Evolutionary conservation across 2,329 filamentous ascomycete genomes (phyloP), one percentile per base, ranked within the genome.

Genomic region (Herpomyces periplanetae): DNA sequence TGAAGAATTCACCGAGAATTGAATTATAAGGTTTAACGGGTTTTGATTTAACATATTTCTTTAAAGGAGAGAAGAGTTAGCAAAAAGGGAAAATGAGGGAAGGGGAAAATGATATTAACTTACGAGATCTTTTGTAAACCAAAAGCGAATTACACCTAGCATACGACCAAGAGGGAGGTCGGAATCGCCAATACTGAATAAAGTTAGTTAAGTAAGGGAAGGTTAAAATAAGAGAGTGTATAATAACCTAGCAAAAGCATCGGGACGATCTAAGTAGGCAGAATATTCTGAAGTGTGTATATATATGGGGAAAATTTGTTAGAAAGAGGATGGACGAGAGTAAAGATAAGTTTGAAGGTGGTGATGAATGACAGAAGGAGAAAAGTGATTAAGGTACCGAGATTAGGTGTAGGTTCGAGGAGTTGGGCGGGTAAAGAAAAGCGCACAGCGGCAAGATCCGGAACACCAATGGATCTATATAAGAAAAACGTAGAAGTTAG

Each of bases 11-110:
- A 27, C 80, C 80, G 19, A 96, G 43, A 13, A 71, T 73, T 18
- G 73, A 88, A 41, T 96, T 96, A 44, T 96, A 96, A 5, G 80
- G 80, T 41, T 96, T 96, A 56, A 75, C 91, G 16, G 80, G 80
- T 44, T 73, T 85, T 24, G 75, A 75, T 44, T 91, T 91, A 36
- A 84, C 68, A 33, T 91, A 96, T 53, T 96, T 96, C 51, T 58
- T 31, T 21, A 17, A 8, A 17, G 17, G 31, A 32, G 27, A 29
- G 27, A 22, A 20, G 13, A 14, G 8, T 22, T 15, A 18, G 17
- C 11, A 11, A 21, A 11, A 5, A 10, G 13, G 9, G 13, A 9
- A 10, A 11, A 8, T 2, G 12, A 5, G 16, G n/a, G 11, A 8
- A 11, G 16, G n/a, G 14, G 3, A 17, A 9, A 8, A 8, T 8